These are phyloP conservation scores for Cubamyces lactineus DNA, from an alignment of 768 basidiomycete species.

Conservation along the genomic window DNA sequence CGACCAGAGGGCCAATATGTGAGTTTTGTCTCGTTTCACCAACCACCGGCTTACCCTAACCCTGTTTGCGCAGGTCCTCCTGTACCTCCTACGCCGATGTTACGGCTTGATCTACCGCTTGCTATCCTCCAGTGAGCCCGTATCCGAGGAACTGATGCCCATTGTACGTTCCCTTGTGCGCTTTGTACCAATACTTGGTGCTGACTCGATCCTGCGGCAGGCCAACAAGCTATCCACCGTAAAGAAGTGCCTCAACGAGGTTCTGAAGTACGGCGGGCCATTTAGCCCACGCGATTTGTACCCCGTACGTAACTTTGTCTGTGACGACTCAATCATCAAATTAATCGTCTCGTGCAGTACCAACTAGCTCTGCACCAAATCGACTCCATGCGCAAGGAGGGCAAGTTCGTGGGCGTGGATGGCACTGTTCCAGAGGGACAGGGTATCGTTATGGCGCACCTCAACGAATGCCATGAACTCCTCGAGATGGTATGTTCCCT, in stretches of 20 bases:
- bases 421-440: slow-evolving; percentile 94
- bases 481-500: slow-evolving; percentile 78
- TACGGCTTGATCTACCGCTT: slow-evolving; percentile 95
- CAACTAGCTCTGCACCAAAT: slow-evolving; percentile 95
- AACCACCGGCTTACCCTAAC: background rate
- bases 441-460: slow-evolving; percentile 92
- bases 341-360: slow-evolving; percentile 54
- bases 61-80: slow-evolving; percentile 63
- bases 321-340: background rate
- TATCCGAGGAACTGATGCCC: slow-evolving; percentile 98
- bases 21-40: slow-evolving; percentile 33
- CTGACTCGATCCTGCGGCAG: slow-evolving; percentile 42
- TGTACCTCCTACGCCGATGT: slow-evolving; percentile 92
- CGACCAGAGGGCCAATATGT: slow-evolving; percentile 95
- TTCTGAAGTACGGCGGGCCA: slow-evolving; percentile 92
- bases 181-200: background rate
- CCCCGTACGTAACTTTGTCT: slow-evolving; percentile 58
- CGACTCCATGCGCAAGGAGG: slow-evolving; percentile 90
- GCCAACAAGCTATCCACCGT: slow-evolving; percentile 96
- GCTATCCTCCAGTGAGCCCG: slow-evolving; percentile 93
- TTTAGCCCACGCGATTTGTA: slow-evolving; percentile 92
- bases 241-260: slow-evolving; percentile 96
- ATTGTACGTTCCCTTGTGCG: slow-evolving; percentile 56
- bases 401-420: slow-evolving; percentile 88
- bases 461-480: slow-evolving; percentile 95